Conservation (phyloP, 192 early-diverging fungal species). For the Coemansia sp. region DNA sequence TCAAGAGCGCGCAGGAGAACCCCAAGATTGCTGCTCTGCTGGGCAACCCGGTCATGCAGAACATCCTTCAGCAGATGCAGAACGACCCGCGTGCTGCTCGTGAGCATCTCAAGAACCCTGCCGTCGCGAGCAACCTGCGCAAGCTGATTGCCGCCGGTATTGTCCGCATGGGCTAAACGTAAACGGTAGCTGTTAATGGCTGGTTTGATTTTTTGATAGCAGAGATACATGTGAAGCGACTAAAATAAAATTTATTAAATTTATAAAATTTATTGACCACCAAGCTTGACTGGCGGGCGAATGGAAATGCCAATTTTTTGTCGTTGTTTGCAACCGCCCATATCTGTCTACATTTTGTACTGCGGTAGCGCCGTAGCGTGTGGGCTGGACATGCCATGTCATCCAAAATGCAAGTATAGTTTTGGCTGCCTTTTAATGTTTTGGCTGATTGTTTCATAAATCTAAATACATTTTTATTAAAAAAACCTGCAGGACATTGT, state of each 20-base stretch:
- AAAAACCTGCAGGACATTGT: no score
- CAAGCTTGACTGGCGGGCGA: no score
- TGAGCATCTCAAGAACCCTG: slow-evolving; percentile 96
- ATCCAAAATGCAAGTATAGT: no score
- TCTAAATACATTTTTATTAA: no score
- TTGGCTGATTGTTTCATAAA: no score
- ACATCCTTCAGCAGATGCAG: slow-evolving; percentile 97
- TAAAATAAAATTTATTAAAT: background rate
- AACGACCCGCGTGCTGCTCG: slow-evolving; percentile 86
- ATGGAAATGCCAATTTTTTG: background rate
- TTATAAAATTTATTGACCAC: background rate
- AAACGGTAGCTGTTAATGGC: background rate
- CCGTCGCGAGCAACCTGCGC: slow-evolving; percentile 89
- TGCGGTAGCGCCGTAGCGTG: no score
- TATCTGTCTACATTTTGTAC: no score
- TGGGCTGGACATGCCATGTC: no score
- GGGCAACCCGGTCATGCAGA: slow-evolving; percentile 92
- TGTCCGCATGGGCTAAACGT: slow-evolving; percentile 61
- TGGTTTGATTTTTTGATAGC: background rate
- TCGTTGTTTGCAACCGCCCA: background rate
- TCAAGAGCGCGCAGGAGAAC: slow-evolving; percentile 83
- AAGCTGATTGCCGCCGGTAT: slow-evolving; percentile 89
- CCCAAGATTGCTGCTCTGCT: slow-evolving; percentile 87
- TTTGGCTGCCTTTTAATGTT: no score
- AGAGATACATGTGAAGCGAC: background rate